phyloP scores from a whole-genome alignment of 345 rosid species.

The Citropsis articulata region DNA sequence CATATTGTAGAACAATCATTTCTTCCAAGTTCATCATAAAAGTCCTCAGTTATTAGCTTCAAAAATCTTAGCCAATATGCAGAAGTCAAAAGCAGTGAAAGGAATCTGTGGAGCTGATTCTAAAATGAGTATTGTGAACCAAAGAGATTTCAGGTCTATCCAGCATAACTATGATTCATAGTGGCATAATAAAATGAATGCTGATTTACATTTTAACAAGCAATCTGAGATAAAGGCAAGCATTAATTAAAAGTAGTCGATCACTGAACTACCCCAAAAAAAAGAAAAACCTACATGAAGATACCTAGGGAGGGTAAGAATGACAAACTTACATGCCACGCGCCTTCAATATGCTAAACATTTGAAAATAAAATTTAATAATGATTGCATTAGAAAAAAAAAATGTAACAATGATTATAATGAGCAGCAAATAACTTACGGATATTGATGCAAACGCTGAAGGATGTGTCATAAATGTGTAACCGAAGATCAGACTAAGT shows the following conservation, averaged over 20 bases:
- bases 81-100: neutral
- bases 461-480: constrained; percentile 56
- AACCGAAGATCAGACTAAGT: constrained; percentile 78
- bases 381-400: neutral
- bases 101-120: neutral
- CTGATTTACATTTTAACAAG: neutral
- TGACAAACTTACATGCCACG: neutral
- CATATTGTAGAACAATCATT: neutral
- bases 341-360: neutral
- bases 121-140: neutral
- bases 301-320: neutral
- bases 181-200: neutral
- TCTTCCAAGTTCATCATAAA: neutral
- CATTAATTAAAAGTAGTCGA: neutral
- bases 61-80: neutral
- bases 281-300: neutral
- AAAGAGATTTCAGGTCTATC: neutral
- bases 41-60: neutral
- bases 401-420: too few species aligned
- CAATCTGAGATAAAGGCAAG: neutral
- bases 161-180: neutral
- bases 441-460: constrained; percentile 76
- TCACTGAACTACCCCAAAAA: neutral
- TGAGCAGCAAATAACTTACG: constrained; percentile 41
- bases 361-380: neutral